These are phyloP conservation scores for Lachancea nothofagi DNA, from an alignment of 805 yeast genomes.

Conservation along the genomic window DNA sequence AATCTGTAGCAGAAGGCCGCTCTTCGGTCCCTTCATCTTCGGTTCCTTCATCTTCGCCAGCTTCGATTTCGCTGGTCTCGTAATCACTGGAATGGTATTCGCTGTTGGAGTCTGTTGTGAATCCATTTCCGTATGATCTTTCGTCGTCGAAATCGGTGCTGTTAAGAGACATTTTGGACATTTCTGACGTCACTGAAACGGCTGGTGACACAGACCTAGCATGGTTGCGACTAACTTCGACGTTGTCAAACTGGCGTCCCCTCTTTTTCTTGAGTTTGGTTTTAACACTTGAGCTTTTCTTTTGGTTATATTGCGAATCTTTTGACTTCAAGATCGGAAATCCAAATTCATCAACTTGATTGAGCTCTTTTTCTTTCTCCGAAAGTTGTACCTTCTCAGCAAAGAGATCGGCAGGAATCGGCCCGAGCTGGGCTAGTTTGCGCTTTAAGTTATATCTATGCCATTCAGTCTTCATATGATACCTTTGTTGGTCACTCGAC, in stretches of 20 bases:
- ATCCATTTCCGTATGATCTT: conserved; percentile 47
- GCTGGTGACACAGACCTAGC: conserved; percentile 46
- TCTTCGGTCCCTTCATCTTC: conserved; percentile 16
- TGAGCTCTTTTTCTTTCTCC: conserved; percentile 26
- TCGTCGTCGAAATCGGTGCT: conserved; percentile 39
- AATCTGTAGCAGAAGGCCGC: conserved; percentile 38
- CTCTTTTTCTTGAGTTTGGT: conserved; percentile 26
- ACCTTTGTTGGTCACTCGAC: conserved; percentile 77
- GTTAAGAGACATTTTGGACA: conserved; percentile 42
- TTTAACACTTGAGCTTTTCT: conserved; percentile 7
- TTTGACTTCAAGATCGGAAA: conserved; percentile 33
- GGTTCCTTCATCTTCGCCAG: conserved; percentile 28
- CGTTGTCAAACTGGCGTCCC: conserved; percentile 7
- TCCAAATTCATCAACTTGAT: conserved; percentile 38
- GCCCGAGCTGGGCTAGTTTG: conserved; percentile 77
- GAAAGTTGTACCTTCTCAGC: conserved; percentile 37
- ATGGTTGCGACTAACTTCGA: background rate
- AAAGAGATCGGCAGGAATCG: conserved; percentile 54
- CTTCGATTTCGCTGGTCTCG: conserved; percentile 19
- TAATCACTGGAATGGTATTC: conserved; percentile 32
- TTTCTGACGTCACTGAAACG: conserved; percentile 47
- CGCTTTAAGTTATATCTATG: conserved; percentile 93
- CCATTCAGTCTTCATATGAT: conserved; percentile 98
- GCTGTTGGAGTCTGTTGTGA: conserved; percentile 37
- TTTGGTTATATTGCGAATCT: conserved; percentile 12